Percentiles rank a stretch among this genome's conserved stretches.
Evolutionary conservation across 331 rosid species (phyloP).

Genomic region (Pyrus hybrid): DNA sequence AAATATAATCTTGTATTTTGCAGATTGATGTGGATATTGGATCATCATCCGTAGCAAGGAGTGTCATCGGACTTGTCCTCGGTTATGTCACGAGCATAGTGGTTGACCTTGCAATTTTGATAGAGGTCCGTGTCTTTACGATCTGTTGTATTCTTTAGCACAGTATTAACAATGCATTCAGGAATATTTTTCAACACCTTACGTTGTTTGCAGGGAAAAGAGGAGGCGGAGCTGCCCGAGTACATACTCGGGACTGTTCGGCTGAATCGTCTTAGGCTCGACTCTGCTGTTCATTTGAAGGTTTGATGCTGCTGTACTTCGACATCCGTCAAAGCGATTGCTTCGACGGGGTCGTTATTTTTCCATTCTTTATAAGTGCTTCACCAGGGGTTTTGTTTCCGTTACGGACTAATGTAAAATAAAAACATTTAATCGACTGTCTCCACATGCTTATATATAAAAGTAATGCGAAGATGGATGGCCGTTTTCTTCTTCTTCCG

Average conservation of each 20-base stretch:
- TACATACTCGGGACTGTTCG: slow-evolving; percentile 91
- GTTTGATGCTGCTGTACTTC: slow-evolving; percentile 27
- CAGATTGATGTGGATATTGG: slow-evolving; percentile 99
- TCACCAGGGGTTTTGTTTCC: background rate
- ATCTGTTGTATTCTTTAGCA: background rate
- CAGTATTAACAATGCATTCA: background rate
- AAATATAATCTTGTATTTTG: background rate
- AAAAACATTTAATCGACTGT: background rate
- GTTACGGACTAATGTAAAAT: background rate
- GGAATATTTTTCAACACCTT: slow-evolving; percentile 3
- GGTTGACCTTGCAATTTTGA: slow-evolving; percentile 88
- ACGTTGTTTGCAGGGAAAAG: slow-evolving; percentile 57
- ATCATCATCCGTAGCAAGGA: slow-evolving; percentile 89
- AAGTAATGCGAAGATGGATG: background rate
- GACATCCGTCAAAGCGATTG: background rate
- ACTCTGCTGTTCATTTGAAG: slow-evolving; percentile 57
- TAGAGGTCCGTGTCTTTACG: slow-evolving; percentile 61
- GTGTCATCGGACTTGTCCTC: slow-evolving; percentile 84
- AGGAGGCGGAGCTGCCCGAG: slow-evolving; percentile 80
- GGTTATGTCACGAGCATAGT: slow-evolving; percentile 94
- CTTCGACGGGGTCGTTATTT: background rate
- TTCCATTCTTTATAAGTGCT: background rate
- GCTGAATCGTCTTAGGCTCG: slow-evolving; percentile 67
- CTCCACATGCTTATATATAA: background rate
- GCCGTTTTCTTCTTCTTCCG: background rate